Conservation (phyloP, 805 yeast genomes). For the Barnettozyma californica region DNA sequence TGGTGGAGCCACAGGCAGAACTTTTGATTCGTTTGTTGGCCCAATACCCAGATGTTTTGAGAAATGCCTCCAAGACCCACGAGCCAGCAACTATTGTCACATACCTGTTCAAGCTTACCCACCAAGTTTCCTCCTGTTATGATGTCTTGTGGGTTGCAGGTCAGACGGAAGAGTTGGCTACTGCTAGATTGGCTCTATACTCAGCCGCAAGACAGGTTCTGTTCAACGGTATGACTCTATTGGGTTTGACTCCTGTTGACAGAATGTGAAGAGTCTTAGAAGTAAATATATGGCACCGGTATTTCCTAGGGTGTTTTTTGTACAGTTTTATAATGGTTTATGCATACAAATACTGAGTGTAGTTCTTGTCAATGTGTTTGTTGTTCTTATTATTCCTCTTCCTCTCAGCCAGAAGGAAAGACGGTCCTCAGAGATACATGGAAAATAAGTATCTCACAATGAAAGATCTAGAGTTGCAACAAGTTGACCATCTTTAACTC, state of each 20-base stretch:
- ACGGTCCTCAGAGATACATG: too few relatives aligned
- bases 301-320: not conserved
- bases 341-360: too few relatives aligned
- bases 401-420: too few relatives aligned
- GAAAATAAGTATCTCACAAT: too few relatives aligned
- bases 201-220: slow-evolving; percentile 85
- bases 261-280: slow-evolving; percentile 57
- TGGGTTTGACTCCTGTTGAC: slow-evolving; percentile 97
- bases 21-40: slow-evolving; percentile 72
- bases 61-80: slow-evolving; percentile 73
- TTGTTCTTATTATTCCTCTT: too few relatives aligned
- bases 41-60: slow-evolving; percentile 86
- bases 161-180: slow-evolving; percentile 79
- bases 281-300: not conserved
- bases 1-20: slow-evolving; percentile 67
- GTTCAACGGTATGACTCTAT: slow-evolving; percentile 79
- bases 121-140: slow-evolving; percentile 93
- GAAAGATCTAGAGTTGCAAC: too few relatives aligned
- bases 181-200: slow-evolving; percentile 89
- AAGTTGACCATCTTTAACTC: too few relatives aligned
- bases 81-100: slow-evolving; percentile 96
- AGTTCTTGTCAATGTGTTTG: too few relatives aligned
- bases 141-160: slow-evolving; percentile 96
- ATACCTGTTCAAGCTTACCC: slow-evolving; percentile 85
- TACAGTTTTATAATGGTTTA: not conserved